A percentile compares a stretch with the other conserved stretches of the same genome.
phyloP scores from a whole-genome alignment of 345 rosid genomes.

The Populus ilicifolia region DNA sequence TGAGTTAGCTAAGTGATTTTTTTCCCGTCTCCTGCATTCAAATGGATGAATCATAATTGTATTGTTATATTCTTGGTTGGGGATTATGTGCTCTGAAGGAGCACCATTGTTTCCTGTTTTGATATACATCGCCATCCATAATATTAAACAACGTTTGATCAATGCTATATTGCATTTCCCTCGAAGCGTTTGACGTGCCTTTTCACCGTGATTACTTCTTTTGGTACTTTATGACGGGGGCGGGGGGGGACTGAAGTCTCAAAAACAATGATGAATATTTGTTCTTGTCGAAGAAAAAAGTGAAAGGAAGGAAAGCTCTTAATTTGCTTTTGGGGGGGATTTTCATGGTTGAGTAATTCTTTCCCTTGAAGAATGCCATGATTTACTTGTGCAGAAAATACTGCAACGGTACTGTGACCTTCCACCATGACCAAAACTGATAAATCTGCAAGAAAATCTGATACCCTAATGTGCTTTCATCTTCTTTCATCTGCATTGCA shows the following conservation, averaged over 20 bases:
- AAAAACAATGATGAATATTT: conserved; percentile 25
- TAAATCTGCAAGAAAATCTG: conserved; percentile 39
- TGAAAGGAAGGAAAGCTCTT: conserved; percentile 13
- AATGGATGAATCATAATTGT: neutral
- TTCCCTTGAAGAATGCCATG: conserved; percentile 24
- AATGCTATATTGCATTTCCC: neutral
- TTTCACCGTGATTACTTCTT: neutral
- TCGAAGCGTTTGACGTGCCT: conserved; percentile 4
- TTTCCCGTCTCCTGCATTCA: neutral
- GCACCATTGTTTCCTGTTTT: neutral
- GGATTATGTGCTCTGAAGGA: neutral
- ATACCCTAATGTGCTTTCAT: conserved; percentile 20
- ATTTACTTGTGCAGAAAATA: conserved; percentile 31
- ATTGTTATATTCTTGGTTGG: no score
- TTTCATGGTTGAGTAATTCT: neutral
- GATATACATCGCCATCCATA: neutral
- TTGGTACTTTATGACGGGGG: conserved; percentile 16
- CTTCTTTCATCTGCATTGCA: conserved; percentile 2
- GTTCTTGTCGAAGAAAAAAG: conserved; percentile 25
- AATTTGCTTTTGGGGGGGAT: conserved; percentile 4
- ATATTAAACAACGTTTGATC: neutral
- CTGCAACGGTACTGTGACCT: conserved; percentile 34
- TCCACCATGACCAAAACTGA: conserved; percentile 30
- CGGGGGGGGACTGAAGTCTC: conserved; percentile 25
- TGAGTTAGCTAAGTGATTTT: neutral